Evolutionary conservation across 2,329 filamentous ascomycete species (phyloP), one percentile per base, ranked within the genome.

Genomic region (Monilinia fructicola): DNA sequence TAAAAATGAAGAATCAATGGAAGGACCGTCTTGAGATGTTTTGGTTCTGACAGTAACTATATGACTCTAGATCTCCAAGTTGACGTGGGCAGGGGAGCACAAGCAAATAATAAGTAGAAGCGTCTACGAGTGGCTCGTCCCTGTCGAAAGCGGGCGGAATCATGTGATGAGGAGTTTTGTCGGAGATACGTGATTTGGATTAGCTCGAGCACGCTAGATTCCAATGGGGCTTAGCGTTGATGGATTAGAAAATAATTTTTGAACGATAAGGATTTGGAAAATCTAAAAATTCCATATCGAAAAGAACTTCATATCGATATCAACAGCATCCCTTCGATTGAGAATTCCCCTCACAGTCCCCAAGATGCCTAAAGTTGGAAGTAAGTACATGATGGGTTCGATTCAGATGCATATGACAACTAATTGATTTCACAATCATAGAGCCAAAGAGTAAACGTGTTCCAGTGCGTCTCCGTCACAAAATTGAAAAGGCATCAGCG

Each of bases 381-480:
- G 76, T 77, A 68, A 69, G 76, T 72, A 46, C 11, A 50, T 11
- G 35, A 26, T 23, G 1, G 14, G 7, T n/a, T 31, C 12, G 6
- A 10, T 11, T 42, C 6, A 1, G 4, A 42, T 38, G 35, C 4
- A 42, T 14, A 14, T 4, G 7, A 31, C 62, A 28, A 54, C 68
- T 73, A 68, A 73, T 68, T 70, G 64, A 46, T 42, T 59, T 35
- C 26, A 67, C 60, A 16, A 42, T 3, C 65, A 28, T 74, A 97
- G 93, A 97, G 81, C 95, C 94, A 76, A 93, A 90, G 81, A 98
- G 94, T 66, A 99, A 99, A 87, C 90, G 95, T 79, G 87, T 86
- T 73, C 88, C 94, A 54, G 91, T 94, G 76, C 92, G 95, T 68
- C 85, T 99, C 75, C 89, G 94, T 72, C 89, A 97, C 83, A 97